These are phyloP conservation scores for Ricinus communis DNA, from an alignment of 345 rosid species.

Conservation along the genomic window DNA sequence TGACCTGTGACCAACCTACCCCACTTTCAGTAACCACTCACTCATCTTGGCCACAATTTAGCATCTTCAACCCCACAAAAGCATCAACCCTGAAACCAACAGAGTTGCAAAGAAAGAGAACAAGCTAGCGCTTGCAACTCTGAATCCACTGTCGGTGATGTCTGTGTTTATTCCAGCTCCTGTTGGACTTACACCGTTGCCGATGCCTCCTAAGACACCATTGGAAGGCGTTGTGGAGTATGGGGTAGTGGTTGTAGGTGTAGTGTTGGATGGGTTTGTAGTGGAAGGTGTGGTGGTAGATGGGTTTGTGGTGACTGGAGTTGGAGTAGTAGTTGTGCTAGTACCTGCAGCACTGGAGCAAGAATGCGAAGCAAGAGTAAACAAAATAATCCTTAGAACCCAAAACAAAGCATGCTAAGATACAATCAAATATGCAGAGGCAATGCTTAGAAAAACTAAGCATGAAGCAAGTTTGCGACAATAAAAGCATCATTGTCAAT, in stretches of 20 bases:
- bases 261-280: conserved; percentile 27
- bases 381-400: conserved; percentile 7
- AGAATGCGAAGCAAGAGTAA: background rate
- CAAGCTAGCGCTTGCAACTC: conserved; percentile 9
- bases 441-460: background rate
- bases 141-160: conserved; percentile 31
- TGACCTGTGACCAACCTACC: conserved; percentile 18
- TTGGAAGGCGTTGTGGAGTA: conserved; percentile 42
- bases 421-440: background rate
- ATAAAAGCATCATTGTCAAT: background rate
- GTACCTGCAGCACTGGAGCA: conserved; percentile 26
- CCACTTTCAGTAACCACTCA: conserved; percentile 15
- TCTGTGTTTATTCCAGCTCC: conserved; percentile 48
- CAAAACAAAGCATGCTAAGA: background rate
- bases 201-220: conserved; percentile 54
- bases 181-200: conserved; percentile 42
- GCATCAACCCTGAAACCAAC: conserved; percentile 30
- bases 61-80: conserved; percentile 30
- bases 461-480: background rate
- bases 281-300: conserved; percentile 32
- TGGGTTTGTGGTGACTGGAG: conserved; percentile 22
- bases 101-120: conserved; percentile 10
- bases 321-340: conserved; percentile 22
- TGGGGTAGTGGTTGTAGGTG: conserved; percentile 17
- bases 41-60: background rate